Evolutionary conservation across 768 basidiomycete genomes (phyloP).

Genomic region (Termitomyces bulborhizus): DNA sequence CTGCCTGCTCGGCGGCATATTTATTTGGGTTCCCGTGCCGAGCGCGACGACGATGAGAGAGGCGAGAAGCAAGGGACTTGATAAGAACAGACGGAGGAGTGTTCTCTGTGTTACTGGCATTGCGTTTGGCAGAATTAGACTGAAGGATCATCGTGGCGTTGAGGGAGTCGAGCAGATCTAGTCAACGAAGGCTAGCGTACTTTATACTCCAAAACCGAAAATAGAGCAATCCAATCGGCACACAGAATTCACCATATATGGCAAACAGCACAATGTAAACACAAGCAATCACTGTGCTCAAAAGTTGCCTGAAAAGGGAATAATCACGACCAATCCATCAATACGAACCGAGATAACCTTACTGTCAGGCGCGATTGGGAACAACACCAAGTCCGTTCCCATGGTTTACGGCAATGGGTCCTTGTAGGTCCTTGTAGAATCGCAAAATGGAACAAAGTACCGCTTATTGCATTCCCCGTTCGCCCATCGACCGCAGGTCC

Average conservation of each 20-base stretch:
- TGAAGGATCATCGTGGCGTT: slow-evolving; percentile 22
- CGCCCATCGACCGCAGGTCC: background rate
- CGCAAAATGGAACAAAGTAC: background rate
- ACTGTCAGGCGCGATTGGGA: background rate
- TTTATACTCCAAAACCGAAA: background rate
- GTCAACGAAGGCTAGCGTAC: background rate
- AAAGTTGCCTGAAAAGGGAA: background rate
- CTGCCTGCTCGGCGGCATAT: slow-evolving; percentile 32
- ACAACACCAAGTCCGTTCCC: background rate
- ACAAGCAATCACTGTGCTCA: background rate
- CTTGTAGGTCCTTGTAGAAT: background rate
- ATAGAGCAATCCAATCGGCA: slow-evolving; percentile 6
- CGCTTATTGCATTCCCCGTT: background rate
- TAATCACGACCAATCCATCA: slow-evolving; percentile 4
- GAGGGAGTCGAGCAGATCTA: background rate
- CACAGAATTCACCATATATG: background rate
- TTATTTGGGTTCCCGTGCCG: slow-evolving; percentile 23
- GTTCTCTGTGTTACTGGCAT: slow-evolving; percentile 23
- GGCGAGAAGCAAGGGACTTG: slow-evolving; percentile 15
- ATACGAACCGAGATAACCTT: background rate
- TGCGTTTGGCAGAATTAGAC: slow-evolving; percentile 16
- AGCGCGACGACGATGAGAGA: slow-evolving; percentile 31
- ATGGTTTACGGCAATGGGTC: background rate
- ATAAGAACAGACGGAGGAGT: slow-evolving; percentile 19
- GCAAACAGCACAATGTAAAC: background rate